Percentiles rank a stretch among this genome's conserved stretches.
These are phyloP conservation scores for Pseudohyphozyma bogoriensis DNA, from an alignment of 768 basidiomycete species.

Conservation along the genomic window DNA sequence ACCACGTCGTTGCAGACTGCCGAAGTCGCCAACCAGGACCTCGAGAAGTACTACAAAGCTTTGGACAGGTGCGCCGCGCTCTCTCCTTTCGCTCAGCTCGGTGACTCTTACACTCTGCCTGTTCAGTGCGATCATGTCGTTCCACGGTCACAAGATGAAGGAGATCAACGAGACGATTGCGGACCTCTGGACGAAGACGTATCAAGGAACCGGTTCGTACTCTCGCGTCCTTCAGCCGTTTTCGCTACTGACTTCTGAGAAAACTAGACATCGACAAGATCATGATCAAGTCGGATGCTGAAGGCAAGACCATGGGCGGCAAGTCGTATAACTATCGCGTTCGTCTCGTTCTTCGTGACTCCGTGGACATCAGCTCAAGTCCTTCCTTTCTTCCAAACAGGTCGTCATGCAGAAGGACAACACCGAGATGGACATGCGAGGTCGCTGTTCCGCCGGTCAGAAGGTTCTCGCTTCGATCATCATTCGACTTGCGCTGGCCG, in stretches of 20 bases:
- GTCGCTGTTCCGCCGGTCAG: conserved; percentile 94
- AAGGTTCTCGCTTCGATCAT: conserved; percentile 98
- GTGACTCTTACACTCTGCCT: conserved; percentile 26
- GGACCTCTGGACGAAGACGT: conserved; percentile 96
- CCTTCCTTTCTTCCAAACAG: conserved; percentile 41
- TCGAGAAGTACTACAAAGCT: conserved; percentile 96
- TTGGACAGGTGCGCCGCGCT: conserved; percentile 66
- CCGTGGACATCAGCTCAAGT: background rate
- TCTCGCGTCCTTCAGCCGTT: conserved; percentile 13
- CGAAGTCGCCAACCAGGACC: conserved; percentile 91
- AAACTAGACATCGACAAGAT: conserved; percentile 88
- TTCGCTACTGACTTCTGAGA: background rate
- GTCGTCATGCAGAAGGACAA: conserved; percentile 99
- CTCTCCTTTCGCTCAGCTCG: background rate
- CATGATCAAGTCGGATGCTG: conserved; percentile 83
- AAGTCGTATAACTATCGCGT: conserved; percentile 96
- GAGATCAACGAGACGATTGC: conserved; percentile 98
- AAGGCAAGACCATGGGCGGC: conserved; percentile 64
- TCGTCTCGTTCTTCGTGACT: conserved; percentile 31
- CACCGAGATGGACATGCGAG: conserved; percentile 99
- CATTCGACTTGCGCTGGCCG: conserved; percentile 90
- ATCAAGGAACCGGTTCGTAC: conserved; percentile 82
- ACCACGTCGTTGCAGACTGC: conserved; percentile 55
- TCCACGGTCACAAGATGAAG: conserved; percentile 94
- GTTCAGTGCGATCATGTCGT: conserved; percentile 91